Evolutionary conservation across 257 asterid genomes (phyloP).

Genomic region (Plantago major): DNA sequence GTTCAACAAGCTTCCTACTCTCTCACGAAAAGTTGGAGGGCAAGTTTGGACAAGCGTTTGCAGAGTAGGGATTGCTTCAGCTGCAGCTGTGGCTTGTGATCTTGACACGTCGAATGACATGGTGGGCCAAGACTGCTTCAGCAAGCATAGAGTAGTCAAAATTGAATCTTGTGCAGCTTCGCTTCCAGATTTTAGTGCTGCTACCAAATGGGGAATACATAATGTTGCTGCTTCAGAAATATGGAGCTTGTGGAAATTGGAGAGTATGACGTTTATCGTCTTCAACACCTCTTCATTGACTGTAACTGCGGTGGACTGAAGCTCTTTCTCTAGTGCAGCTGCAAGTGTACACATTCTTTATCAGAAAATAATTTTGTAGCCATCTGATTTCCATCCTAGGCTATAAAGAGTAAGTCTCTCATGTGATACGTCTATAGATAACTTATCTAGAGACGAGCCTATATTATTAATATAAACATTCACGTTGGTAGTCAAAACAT

Average conservation of each 20-base stretch:
- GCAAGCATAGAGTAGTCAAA: constrained; percentile 56
- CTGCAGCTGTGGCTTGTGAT: constrained; percentile 72
- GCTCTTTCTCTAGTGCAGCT: constrained; percentile 80
- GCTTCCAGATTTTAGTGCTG: constrained; percentile 65
- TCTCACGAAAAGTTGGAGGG: constrained; percentile 67
- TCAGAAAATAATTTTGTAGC: background rate
- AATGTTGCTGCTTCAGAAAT: constrained; percentile 68
- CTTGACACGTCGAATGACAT: constrained; percentile 72
- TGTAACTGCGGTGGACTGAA: constrained; percentile 49
- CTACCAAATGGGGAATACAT: constrained; percentile 69
- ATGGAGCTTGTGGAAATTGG: constrained; percentile 75
- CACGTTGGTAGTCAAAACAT: no score
- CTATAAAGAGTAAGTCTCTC: no score
- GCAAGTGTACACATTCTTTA: constrained; percentile 32
- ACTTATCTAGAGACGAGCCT: no score
- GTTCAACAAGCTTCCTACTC: constrained; percentile 63
- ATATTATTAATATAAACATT: no score
- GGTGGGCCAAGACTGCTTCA: constrained; percentile 77
- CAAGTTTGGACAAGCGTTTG: constrained; percentile 60
- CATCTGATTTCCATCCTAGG: no score
- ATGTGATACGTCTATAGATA: no score
- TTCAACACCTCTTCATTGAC: constrained; percentile 66
- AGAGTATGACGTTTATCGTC: constrained; percentile 61
- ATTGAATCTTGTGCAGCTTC: constrained; percentile 65
- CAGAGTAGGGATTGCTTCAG: constrained; percentile 80